Evolutionary conservation across 2,329 filamentous ascomycete species (phyloP), one percentile per base, ranked within the genome.

Genomic region (Penicillium sp.): DNA sequence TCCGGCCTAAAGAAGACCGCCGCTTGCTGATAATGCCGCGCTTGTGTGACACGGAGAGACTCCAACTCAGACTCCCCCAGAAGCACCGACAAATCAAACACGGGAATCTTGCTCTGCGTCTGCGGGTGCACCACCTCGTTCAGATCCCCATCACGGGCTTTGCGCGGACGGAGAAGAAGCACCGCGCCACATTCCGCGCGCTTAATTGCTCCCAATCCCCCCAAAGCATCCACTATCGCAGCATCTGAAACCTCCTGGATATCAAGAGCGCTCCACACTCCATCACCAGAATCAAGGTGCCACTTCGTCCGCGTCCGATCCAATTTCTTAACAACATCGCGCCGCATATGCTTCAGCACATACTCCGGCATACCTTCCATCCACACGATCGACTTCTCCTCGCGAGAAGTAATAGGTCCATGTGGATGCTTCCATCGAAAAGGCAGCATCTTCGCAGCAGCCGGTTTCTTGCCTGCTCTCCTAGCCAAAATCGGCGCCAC

Each of bases 281-380:
- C 58, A 46, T 58, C 51, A 6, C 44, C 6, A 13, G 55, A 41
- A 55, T 54, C 13, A 57, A 37, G 27, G 45, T 32, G 49, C 37
- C 57, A 55, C 37, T 46, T 47, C 35, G 65, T 42, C 56, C 55
- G 63, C 18, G 54, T 63, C 50, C 63, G 69, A 33, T 65, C 63
- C 39, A 79, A 53, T n/a, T 65, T 63, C 44, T 65, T 67, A 6
- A 67, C 41, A 0, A 69, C 62, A 8, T 68, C 62, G 39, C 60
- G 65, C 18, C 68, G 66, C 61, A 78, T 63, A 40, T 68, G 52
- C 6, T 54, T 56, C 0, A 74, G 54, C 3, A 78, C 57, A 40
- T 76, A 68, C 3, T 67, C 63, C 3, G 73, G 60, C 71, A 78
- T 77, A 57, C 79, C 75, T 43, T 72, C 61, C 12, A 74, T 67